Evolutionary conservation across 192 early-diverging fungal genomes (phyloP).

Genomic region (Tieghemiomyces parasiticus): DNA sequence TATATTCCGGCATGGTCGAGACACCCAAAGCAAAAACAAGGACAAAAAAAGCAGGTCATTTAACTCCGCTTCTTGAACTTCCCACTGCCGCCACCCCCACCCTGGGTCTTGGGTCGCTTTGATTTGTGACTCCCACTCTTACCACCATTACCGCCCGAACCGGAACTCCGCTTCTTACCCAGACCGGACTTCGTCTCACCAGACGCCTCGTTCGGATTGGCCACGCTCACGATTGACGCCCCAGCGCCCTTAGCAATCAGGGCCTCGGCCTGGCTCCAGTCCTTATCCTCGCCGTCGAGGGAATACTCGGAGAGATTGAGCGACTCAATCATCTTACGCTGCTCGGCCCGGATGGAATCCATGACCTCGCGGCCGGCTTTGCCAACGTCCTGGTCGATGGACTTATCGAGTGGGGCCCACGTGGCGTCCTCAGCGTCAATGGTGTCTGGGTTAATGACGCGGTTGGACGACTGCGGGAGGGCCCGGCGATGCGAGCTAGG

Average conservation of each 20-base stretch:
- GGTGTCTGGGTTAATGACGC: background rate
- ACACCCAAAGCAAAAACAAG: no score
- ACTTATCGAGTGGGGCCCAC: slow-evolving; percentile 72
- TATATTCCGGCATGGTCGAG: no score
- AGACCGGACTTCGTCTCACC: background rate
- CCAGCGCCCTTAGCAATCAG: slow-evolving; percentile 43
- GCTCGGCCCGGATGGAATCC: slow-evolving; percentile 44
- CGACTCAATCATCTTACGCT: slow-evolving; percentile 63
- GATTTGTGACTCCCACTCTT: no score
- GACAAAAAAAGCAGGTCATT: no score
- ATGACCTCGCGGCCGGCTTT: slow-evolving; percentile 67
- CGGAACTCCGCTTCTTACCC: background rate
- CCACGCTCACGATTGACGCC: slow-evolving; percentile 56
- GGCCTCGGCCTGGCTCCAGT: slow-evolving; percentile 52
- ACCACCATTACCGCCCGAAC: background rate
- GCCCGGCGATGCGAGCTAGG: background rate
- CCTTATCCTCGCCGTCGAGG: slow-evolving; percentile 50
- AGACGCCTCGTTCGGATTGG: slow-evolving; percentile 30
- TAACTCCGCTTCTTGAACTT: no score
- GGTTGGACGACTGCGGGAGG: background rate
- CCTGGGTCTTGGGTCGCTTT: no score
- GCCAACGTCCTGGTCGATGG: slow-evolving; percentile 71
- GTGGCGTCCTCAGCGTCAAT: slow-evolving; percentile 46
- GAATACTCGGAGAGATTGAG: slow-evolving; percentile 65
- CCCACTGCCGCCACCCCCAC: background rate